phyloP scores from a whole-genome alignment of 768 basidiomycete species.

The Suillus plorans region DNA sequence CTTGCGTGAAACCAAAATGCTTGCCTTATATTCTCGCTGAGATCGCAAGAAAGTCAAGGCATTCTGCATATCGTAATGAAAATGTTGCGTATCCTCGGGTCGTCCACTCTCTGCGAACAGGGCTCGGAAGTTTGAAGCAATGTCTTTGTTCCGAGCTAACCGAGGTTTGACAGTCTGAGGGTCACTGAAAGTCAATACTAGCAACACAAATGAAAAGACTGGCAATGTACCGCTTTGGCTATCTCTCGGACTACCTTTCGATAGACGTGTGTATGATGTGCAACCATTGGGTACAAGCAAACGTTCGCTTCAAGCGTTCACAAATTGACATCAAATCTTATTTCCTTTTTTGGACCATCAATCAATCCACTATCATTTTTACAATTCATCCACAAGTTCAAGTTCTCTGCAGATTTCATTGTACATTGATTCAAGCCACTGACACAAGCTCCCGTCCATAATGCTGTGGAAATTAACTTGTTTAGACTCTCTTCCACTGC shows the following conservation, averaged over 20 bases:
- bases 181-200: neutral
- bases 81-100: slow-evolving; percentile 19
- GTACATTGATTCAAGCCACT: slow-evolving; percentile 11
- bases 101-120: slow-evolving; percentile 46
- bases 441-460: neutral
- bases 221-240: slow-evolving; percentile 22
- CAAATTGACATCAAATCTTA: slow-evolving; percentile 5
- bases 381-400: neutral
- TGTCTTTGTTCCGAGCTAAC: slow-evolving; percentile 37
- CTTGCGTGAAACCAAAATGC: slow-evolving; percentile 14
- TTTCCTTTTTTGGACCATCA: slow-evolving; percentile 14
- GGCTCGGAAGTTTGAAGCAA: slow-evolving; percentile 53
- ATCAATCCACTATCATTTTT: neutral
- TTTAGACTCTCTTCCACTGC: neutral
- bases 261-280: slow-evolving; percentile 21
- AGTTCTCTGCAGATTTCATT: slow-evolving; percentile 14
- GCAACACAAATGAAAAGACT: slow-evolving; percentile 6
- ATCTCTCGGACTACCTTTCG: slow-evolving; percentile 31
- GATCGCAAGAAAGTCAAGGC: slow-evolving; percentile 67
- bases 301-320: neutral
- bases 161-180: slow-evolving; percentile 38
- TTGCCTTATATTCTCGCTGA: slow-evolving; percentile 76
- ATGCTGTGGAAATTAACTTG: slow-evolving; percentile 3
- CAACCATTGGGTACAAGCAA: slow-evolving; percentile 16
- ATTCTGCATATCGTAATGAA: slow-evolving; percentile 55